Percentiles rank a stretch among this genome's conserved stretches.
Conservation (phyloP, 805 yeast genomes). For the Ogataea sp. region DNA sequence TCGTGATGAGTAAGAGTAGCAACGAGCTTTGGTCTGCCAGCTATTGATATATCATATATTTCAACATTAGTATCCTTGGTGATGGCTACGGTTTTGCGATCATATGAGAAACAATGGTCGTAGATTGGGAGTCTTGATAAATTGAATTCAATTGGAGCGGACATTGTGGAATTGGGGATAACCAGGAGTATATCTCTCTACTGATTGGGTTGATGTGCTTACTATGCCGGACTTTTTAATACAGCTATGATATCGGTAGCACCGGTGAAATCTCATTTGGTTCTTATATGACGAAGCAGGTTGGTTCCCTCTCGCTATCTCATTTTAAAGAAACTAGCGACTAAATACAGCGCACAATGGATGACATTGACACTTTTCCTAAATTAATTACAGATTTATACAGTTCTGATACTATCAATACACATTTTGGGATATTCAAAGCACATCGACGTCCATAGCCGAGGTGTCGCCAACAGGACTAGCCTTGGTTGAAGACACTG, state of each 20-base stretch:
- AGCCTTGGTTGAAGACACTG: too few relatives aligned
- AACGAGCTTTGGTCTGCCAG: slow-evolving; percentile 51
- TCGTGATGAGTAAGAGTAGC: slow-evolving; percentile 78
- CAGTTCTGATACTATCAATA: too few relatives aligned
- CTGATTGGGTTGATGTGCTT: slow-evolving; percentile 12
- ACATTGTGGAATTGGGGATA: slow-evolving; percentile 10
- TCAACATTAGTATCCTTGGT: slow-evolving; percentile 75
- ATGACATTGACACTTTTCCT: too few relatives aligned
- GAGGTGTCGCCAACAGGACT: not conserved
- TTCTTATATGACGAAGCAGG: too few relatives aligned
- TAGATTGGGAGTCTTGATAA: slow-evolving; percentile 82
- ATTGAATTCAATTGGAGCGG: slow-evolving; percentile 38
- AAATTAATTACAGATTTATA: too few relatives aligned
- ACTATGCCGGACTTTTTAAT: too few relatives aligned
- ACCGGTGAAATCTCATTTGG: not conserved
- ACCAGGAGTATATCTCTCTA: slow-evolving; percentile 31
- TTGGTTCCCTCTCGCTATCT: too few relatives aligned
- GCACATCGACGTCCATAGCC: not conserved
- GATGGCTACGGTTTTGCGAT: slow-evolving; percentile 59
- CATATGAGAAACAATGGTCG: slow-evolving; percentile 82
- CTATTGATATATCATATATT: slow-evolving; percentile 49
- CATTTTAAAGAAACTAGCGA: too few relatives aligned
- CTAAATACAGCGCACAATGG: too few relatives aligned
- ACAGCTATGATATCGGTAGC: too few relatives aligned
- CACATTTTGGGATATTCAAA: too few relatives aligned